Evolutionary conservation across 2,329 filamentous ascomycete species (phyloP), one percentile per base, ranked within the genome.

Genomic region (Penicillium brasilianum): DNA sequence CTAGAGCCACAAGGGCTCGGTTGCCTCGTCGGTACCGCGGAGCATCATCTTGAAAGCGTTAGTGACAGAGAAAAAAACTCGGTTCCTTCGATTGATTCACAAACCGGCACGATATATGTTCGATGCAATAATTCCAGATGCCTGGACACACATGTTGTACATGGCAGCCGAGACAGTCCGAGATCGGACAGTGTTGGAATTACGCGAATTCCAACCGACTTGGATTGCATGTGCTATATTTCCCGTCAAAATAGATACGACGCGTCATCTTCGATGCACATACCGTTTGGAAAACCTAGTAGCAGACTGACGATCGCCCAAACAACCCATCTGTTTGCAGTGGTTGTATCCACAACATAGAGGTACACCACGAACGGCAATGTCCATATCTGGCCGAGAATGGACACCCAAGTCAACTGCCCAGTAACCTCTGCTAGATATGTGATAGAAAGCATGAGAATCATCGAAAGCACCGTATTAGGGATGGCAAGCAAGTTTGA

Each of bases 401-500:
- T 68, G 54, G 81, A 81, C 60, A 83, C 82, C 62, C 84, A 78
- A 0, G 82, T 78, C 9, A 84, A 75, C 67, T 85, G 80, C 57
- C 82, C 78, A n/a, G 80, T 60, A 32, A 74, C 57, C 60, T 78
- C 70, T 4, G 74, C 67, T 2, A 68, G 48, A 32, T 76, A 77
- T 3, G 74, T 74, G 9, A 77, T 50, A 1, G 57, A 28, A 10
- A 69, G 53, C 60, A 68, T 53, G 10, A 41, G 79, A 58, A 82
- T 81, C 64, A 81, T 78, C 30, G 84, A 80, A 34, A 81, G 80
- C 51, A 80, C 80, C 62, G 76, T 82, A 4, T 81, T 80, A 1
- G 82, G 84, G 9, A 87, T 84, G 1, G 84, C 82, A 13, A 89
- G 80, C 55, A 89, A 78, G 64, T 87, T 88, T 25, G 82, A 81